phyloP scores from a whole-genome alignment of 2,329 filamentous ascomycete species.

The Hymenoscyphus fructigenus region DNA sequence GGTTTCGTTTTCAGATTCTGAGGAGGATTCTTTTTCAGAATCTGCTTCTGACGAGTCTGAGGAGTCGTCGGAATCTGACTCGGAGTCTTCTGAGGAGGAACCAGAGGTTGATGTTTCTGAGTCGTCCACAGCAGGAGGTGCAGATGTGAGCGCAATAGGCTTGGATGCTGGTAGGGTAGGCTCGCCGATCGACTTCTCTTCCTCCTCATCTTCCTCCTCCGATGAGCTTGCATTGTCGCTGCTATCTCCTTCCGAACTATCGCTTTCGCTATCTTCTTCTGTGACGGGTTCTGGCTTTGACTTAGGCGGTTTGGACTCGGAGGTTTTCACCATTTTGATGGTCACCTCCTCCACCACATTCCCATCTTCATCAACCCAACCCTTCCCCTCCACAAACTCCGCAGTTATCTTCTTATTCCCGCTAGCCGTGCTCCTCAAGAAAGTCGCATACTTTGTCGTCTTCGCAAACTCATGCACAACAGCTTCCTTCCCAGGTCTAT shows the following conservation, averaged over 20 bases:
- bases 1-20: conserved; percentile 18
- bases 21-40: conserved; percentile 8
- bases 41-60: conserved; percentile 13
- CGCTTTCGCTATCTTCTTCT: conserved; percentile 11
- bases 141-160: neutral
- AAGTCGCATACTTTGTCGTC: conserved; percentile 77
- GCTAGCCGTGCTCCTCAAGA: conserved; percentile 61
- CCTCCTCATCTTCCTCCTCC: conserved; percentile 15
- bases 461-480: conserved; percentile 89
- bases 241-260: conserved; percentile 10
- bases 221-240: conserved; percentile 30
- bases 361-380: conserved; percentile 82
- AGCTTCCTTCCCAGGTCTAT: conserved; percentile 59
- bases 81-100: conserved; percentile 24
- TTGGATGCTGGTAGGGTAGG: neutral
- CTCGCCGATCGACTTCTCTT: conserved; percentile 14
- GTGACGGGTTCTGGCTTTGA: conserved; percentile 23
- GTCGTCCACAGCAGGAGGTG: conserved; percentile 11
- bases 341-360: conserved; percentile 63
- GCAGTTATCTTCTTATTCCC: conserved; percentile 47
- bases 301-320: conserved; percentile 3
- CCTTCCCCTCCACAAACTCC: conserved; percentile 78
- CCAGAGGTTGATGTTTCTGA: conserved; percentile 30
- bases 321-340: conserved; percentile 29
- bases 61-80: conserved; percentile 9